These are phyloP conservation scores for Candida sp. DNA, from an alignment of 1,139 yeast genomes.

Conservation along the genomic window DNA sequence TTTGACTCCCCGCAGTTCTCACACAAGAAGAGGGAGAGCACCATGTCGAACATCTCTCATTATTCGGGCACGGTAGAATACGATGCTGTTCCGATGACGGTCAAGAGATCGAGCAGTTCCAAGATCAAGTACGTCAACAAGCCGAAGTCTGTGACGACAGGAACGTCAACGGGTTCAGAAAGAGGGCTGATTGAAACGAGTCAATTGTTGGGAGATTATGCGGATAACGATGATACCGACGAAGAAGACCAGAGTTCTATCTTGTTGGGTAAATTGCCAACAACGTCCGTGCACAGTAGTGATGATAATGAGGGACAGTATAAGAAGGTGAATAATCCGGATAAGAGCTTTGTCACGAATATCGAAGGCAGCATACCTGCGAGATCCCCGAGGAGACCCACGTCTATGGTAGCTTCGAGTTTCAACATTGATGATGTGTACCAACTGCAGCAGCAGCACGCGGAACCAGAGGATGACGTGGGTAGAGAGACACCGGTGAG, in stretches of 20 bases:
- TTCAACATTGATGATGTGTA: background rate
- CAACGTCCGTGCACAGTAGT: constrained; percentile 3
- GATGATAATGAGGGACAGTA: background rate
- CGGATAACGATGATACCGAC: constrained; percentile 8
- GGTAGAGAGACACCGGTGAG: background rate
- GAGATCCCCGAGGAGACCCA: constrained; percentile 44
- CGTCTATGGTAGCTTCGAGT: constrained; percentile 28
- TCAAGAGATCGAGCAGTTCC: constrained; percentile 15
- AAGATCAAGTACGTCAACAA: constrained; percentile 9
- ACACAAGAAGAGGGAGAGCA: constrained; percentile 23
- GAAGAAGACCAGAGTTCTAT: constrained; percentile 15
- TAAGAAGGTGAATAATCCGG: constrained; percentile 24
- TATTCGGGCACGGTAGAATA: constrained; percentile 30
- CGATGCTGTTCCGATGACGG: constrained; percentile 27
- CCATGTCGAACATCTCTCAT: constrained; percentile 31
- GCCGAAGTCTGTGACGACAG: background rate
- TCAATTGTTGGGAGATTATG: background rate
- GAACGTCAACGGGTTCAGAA: background rate
- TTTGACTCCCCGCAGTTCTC: background rate
- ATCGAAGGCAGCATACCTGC: constrained; percentile 48
- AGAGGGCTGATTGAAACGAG: constrained; percentile 1
- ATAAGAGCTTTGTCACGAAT: constrained; percentile 35
- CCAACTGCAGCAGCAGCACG: background rate
- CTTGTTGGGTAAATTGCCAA: constrained; percentile 20
- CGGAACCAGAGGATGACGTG: background rate